These are phyloP conservation scores for Oemleria cerasiformis DNA, from an alignment of 306 rosid species.

Conservation along the genomic window DNA sequence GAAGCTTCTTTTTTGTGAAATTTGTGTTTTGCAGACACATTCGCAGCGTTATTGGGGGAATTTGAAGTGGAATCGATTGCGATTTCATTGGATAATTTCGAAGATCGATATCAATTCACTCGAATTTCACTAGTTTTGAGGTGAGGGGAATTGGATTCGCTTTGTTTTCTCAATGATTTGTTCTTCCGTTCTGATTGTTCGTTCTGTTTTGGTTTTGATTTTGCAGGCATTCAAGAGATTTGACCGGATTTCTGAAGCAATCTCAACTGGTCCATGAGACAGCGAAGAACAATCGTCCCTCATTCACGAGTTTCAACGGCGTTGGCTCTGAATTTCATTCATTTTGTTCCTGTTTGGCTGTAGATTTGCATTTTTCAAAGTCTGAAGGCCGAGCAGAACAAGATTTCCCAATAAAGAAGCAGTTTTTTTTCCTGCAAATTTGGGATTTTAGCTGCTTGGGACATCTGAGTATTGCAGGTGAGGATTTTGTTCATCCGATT, in stretches of 20 bases:
- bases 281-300: conserved; percentile 15
- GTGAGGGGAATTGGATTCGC: conserved; percentile 20
- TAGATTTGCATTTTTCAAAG: conserved; percentile 39
- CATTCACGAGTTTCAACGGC: conserved; percentile 28
- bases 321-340: conserved; percentile 38
- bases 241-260: conserved; percentile 22
- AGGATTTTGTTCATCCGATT: conserved; percentile 27
- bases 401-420: conserved; percentile 17
- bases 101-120: conserved; percentile 31
- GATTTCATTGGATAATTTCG: conserved; percentile 14
- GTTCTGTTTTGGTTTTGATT: conserved; percentile 13
- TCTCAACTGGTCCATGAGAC: conserved; percentile 18
- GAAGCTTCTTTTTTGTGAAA: conserved; percentile 3
- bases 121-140: conserved; percentile 20
- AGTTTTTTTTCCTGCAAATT: conserved; percentile 12
- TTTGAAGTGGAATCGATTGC: conserved; percentile 17
- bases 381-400: conserved; percentile 14
- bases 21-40: conserved; percentile 33
- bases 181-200: conserved; percentile 12
- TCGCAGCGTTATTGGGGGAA: conserved; percentile 13
- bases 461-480: conserved; percentile 54
- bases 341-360: conserved; percentile 22
- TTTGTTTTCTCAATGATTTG: conserved; percentile 24
- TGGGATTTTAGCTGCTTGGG: conserved; percentile 10
- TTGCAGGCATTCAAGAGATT: conserved; percentile 40